phyloP scores from a whole-genome alignment of 345 rosid genomes.

The Bruguiera sexangula region DNA sequence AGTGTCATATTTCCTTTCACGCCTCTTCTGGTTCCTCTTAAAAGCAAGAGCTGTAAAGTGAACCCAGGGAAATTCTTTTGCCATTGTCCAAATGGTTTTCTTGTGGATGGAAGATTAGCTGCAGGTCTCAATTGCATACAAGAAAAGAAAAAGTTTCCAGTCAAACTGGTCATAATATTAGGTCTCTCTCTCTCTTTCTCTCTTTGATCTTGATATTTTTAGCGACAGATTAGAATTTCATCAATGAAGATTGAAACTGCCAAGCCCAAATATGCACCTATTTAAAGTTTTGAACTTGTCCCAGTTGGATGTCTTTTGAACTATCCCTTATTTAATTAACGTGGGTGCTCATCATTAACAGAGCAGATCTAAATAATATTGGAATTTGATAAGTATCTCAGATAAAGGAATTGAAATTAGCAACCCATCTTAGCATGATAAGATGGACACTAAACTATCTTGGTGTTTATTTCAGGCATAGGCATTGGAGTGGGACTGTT shows the following conservation, averaged over 20 bases:
- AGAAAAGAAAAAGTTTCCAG: slow-evolving; percentile 12
- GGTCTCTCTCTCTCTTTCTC: slow-evolving; percentile 1
- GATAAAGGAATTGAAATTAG: too few relatives aligned
- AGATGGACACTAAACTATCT: not conserved
- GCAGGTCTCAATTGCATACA: slow-evolving; percentile 8
- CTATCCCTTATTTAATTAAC: too few relatives aligned
- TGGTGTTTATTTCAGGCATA: not conserved
- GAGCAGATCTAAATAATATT: too few relatives aligned
- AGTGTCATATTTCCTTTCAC: slow-evolving; percentile 5
- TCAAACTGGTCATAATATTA: slow-evolving; percentile 5
- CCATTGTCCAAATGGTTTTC: slow-evolving; percentile 14
- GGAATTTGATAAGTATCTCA: too few relatives aligned
- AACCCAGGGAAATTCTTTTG: slow-evolving; percentile 17
- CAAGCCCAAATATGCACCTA: too few relatives aligned
- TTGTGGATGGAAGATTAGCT: not conserved
- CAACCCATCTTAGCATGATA: not conserved
- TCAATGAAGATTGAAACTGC: too few relatives aligned
- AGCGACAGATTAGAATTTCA: too few relatives aligned
- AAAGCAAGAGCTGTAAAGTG: slow-evolving; percentile 14
- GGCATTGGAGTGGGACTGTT: slow-evolving; percentile 5
- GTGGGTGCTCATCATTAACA: too few relatives aligned
- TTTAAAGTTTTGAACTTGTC: too few relatives aligned
- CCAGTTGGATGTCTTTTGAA: too few relatives aligned
- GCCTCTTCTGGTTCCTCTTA: slow-evolving; percentile 30
- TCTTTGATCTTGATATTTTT: not conserved